These are phyloP conservation scores for Ailanthus altissimus DNA, from an alignment of 345 rosid genomes.

Conservation along the genomic window DNA sequence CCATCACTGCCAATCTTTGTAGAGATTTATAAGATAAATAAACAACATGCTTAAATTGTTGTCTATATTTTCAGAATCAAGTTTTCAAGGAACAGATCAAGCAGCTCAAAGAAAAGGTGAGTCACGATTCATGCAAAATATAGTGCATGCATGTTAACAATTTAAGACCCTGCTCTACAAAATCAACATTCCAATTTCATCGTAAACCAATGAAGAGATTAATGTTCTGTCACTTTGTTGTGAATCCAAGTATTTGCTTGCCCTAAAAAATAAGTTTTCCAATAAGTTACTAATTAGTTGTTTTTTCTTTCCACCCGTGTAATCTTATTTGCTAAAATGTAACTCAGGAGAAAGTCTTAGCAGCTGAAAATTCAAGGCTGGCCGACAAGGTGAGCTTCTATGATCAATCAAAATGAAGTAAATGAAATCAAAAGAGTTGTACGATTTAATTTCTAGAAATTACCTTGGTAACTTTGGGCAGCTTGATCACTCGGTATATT, in stretches of 20 bases:
- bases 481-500: not conserved
- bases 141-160: no score
- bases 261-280: not conserved
- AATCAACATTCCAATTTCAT: not conserved
- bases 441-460: no score
- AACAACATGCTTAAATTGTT: conserved; percentile 3
- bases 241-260: not conserved
- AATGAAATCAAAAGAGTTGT: not conserved
- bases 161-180: not conserved
- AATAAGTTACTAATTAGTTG: not conserved
- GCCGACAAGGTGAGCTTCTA: conserved; percentile 47
- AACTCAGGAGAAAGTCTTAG: conserved; percentile 57
- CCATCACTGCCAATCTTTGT: not conserved
- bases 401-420: not conserved
- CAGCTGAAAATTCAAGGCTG: conserved; percentile 61
- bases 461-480: not conserved
- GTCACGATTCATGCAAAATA: no score
- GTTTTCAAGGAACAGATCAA: conserved; percentile 70
- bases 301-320: not conserved
- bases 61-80: conserved; percentile 50
- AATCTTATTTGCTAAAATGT: conserved; percentile 7
- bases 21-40: not conserved
- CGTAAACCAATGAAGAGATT: not conserved
- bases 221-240: no score
- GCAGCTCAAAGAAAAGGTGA: conserved; percentile 68